Evolutionary conservation across 805 yeast genomes (phyloP).

Genomic region (Candida stauntonica): DNA sequence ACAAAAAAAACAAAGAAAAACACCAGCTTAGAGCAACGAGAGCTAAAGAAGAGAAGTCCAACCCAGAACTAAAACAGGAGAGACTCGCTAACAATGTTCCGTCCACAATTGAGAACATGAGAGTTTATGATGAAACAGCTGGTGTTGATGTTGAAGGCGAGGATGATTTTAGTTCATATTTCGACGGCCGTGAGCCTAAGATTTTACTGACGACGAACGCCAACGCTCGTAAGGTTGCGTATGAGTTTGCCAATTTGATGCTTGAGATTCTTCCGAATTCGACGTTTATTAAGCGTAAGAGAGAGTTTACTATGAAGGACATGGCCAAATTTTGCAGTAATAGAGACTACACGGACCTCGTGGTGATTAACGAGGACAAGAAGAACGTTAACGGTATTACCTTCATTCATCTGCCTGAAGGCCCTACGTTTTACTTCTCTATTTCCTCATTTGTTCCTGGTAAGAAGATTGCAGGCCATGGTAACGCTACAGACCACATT

Average conservation of each 20-base stretch:
- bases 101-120: slow-evolving; percentile 26
- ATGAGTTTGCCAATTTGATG: slow-evolving; percentile 82
- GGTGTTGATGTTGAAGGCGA: slow-evolving; percentile 28
- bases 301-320: slow-evolving; percentile 78
- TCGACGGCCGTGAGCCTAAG: slow-evolving; percentile 53
- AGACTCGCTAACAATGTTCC: slow-evolving; percentile 45
- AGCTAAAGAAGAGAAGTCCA: slow-evolving; percentile 80
- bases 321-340: slow-evolving; percentile 80
- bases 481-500: slow-evolving; percentile 81
- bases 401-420: slow-evolving; percentile 88
- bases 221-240: slow-evolving; percentile 79
- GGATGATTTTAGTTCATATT: slow-evolving; percentile 27
- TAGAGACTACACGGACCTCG: slow-evolving; percentile 81
- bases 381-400: slow-evolving; percentile 89
- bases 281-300: slow-evolving; percentile 82
- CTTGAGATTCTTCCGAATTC: slow-evolving; percentile 82
- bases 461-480: slow-evolving; percentile 78
- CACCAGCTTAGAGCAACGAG: slow-evolving; percentile 76
- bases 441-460: slow-evolving; percentile 73
- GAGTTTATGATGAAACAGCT: slow-evolving; percentile 27
- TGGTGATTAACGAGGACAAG: slow-evolving; percentile 91
- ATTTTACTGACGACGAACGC: slow-evolving; percentile 87
- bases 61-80: slow-evolving; percentile 78
- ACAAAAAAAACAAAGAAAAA: slow-evolving; percentile 68
- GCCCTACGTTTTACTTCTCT: slow-evolving; percentile 92